Conservation (phyloP, 2,329 filamentous ascomycete genomes). For the Sporothrix inflata region DNA sequence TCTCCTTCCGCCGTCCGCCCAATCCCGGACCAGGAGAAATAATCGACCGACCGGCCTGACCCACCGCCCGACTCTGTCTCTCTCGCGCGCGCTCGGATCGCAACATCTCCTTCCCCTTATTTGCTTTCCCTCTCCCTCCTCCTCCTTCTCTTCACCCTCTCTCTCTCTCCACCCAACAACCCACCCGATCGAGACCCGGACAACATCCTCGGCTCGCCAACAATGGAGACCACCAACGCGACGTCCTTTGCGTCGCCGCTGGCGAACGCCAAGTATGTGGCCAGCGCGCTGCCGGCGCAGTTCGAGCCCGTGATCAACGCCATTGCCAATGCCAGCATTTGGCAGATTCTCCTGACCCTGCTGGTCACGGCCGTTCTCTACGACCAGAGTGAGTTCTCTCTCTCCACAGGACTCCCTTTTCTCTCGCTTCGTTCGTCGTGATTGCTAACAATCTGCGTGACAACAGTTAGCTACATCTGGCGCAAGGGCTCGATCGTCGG, state of each 20-base stretch:
- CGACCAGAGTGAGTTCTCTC: slow-evolving; percentile 72
- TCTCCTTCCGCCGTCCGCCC: background rate
- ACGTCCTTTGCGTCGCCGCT: slow-evolving; percentile 69
- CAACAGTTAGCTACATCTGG: slow-evolving; percentile 71
- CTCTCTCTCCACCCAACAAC: background rate
- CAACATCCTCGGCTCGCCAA: background rate
- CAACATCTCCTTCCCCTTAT: slow-evolving; percentile 13
- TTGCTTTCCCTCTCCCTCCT: slow-evolving; percentile 5
- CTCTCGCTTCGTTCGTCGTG: slow-evolving; percentile 28
- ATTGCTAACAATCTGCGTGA: slow-evolving; percentile 28
- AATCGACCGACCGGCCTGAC: slow-evolving; percentile 19
- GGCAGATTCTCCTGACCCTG: slow-evolving; percentile 70
- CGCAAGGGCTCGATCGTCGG: slow-evolving; percentile 78
- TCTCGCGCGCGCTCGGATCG: slow-evolving; percentile 2
- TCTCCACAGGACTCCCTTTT: background rate
- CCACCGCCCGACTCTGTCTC: background rate
- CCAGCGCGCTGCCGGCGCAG: slow-evolving; percentile 57
- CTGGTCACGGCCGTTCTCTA: slow-evolving; percentile 75
- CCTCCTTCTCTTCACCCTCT: background rate
- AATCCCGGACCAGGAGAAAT: slow-evolving; percentile 27
- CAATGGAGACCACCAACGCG: slow-evolving; percentile 54
- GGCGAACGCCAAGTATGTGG: slow-evolving; percentile 59
- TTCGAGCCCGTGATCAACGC: slow-evolving; percentile 59
- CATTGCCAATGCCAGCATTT: slow-evolving; percentile 60
- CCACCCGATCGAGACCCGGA: background rate